Base-by-base conservation (phyloP, 129 eudicot genomes). In the Arctium minus region DNA sequence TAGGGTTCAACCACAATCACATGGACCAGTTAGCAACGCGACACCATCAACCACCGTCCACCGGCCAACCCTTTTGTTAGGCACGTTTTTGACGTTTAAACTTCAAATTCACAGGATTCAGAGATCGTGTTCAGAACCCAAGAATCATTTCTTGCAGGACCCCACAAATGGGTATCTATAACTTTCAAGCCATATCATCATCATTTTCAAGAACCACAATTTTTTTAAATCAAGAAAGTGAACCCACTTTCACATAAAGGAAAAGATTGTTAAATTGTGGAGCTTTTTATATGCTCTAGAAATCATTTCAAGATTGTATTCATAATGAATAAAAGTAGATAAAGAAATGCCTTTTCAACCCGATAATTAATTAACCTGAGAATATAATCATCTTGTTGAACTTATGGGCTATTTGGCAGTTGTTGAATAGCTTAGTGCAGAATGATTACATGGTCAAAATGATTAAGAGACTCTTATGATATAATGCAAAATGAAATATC, bases 1-100 rank as follows among this genome's bases (percentile, higher is more conserved):
- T 15, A 15, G 65, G 65, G 27, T 56, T 56, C 65, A 56, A 56
- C 65, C 65, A 56, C 27, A 13, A 15, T 56, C 65, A 56, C 65
- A 56, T 42, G 70, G 32, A 11, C 65, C 78, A 70, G 64, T 83
- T 83, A 76, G 86, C 65, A 5, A 68, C 9, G 22, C 35, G 44
- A 3, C 38, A 0, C 29, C 76, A 73, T 78, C 79, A 72, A 5
- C 79, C 79, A 77, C 71, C 39, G 75, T 53, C 70, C 81, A 50
- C 74, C n/a, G 72, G 74, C 82, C 69, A 22, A 72, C 69, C 82
- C 71, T 53, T 33, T 56, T n/a, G 36, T 76, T 84, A 84, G 83
- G 87, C 83, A 84, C 76, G 62, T 35, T 62, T 84, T 78, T 84
- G 5, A 42, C 83, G 79, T 84, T 64, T 44, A 5, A 15, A 72